These are phyloP conservation scores for Linderina pennispora DNA, from an alignment of 192 early-diverging fungal species.

Conservation along the genomic window DNA sequence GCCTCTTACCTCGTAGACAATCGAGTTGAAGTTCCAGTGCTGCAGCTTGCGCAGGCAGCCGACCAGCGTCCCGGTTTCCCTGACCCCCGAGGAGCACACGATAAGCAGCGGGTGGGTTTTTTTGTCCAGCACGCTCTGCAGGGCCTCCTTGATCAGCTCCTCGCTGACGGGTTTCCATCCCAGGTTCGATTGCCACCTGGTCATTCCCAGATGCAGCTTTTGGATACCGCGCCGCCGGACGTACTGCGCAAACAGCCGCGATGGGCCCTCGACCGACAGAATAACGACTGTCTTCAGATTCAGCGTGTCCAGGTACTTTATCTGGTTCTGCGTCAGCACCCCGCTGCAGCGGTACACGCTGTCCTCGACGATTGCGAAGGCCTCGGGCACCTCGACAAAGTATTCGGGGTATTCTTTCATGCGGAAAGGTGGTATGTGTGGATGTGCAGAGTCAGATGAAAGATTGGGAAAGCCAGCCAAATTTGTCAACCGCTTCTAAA, in stretches of 20 bases:
- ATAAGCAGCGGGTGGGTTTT: conserved; percentile 82
- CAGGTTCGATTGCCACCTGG: conserved; percentile 60
- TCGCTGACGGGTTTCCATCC: conserved; percentile 91
- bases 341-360: conserved; percentile 80
- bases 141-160: conserved; percentile 92
- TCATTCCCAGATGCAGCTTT: conserved; percentile 62
- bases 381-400: conserved; percentile 59
- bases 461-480: no score
- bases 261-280: conserved; percentile 76
- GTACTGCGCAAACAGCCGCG: conserved; percentile 65
- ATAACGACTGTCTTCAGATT: conserved; percentile 74
- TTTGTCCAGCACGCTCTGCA: conserved; percentile 79
- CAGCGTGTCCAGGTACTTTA: conserved; percentile 76
- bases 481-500: no score
- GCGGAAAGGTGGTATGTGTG: neutral
- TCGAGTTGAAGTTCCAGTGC: conserved; percentile 96
- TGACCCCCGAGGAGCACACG: conserved; percentile 89
- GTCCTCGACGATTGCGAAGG: conserved; percentile 85
- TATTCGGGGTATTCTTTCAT: conserved; percentile 44
- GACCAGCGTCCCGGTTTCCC: conserved; percentile 90
- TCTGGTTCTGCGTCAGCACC: conserved; percentile 63
- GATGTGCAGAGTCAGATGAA: no score
- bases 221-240: conserved; percentile 65
- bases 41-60: conserved; percentile 92
- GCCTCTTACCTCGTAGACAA: conserved; percentile 76